These are phyloP conservation scores for Stentor coeruleus DNA, from an alignment of 73 alveolate species.

Conservation along the genomic window DNA sequence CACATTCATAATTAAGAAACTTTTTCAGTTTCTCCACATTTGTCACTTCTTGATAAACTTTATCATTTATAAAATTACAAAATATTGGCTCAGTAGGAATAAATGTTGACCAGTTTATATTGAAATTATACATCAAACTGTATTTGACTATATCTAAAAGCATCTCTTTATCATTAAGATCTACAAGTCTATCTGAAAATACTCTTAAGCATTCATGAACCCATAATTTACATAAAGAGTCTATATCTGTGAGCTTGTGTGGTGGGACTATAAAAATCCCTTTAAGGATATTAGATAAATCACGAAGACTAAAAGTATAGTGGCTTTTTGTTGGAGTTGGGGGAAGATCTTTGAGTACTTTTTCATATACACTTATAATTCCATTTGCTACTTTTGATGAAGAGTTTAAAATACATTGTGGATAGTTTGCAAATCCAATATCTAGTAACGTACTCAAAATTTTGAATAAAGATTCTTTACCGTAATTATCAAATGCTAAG, in stretches of 20 bases:
- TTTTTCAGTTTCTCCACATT: conserved; percentile 20
- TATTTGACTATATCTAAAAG: conserved; percentile 64
- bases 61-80: conserved; percentile 33
- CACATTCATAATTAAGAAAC: conserved; percentile 13
- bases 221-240: conserved; percentile 90
- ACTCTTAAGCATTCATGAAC: conserved; percentile 99
- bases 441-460: conserved; percentile 84
- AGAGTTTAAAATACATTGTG: conserved; percentile 52
- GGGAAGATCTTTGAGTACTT: conserved; percentile 72
- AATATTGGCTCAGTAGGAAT: not conserved
- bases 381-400: conserved; percentile 55
- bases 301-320: conserved; percentile 96
- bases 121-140: conserved; percentile 22
- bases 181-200: conserved; percentile 96
- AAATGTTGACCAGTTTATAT: not conserved
- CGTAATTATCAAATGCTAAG: conserved; percentile 65
- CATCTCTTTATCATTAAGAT: conserved; percentile 91
- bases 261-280: conserved; percentile 44
- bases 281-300: conserved; percentile 88
- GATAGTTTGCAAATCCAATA: conserved; percentile 82
- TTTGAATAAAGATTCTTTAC: conserved; percentile 72
- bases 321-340: conserved; percentile 98
- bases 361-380: conserved; percentile 72
- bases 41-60: conserved; percentile 21
- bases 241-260: conserved; percentile 37